Evolutionary conservation across 768 basidiomycete genomes (phyloP), one percentile per base, ranked within the genome.

Genomic region (Thelephora ganbajun): DNA sequence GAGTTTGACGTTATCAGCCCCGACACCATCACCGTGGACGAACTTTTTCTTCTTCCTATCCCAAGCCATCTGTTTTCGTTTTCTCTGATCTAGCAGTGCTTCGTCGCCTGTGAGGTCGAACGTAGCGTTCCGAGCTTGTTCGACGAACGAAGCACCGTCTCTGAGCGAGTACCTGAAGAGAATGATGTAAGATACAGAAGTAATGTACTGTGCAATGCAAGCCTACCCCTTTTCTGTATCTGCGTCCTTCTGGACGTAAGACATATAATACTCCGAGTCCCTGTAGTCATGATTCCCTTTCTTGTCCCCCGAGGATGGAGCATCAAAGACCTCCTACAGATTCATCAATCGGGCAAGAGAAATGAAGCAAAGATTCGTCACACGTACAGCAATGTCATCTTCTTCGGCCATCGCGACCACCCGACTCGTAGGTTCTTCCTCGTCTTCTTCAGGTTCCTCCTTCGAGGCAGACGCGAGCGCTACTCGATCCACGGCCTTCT

Each of bases 11-110:
- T 97, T 96, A 61, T 97, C 91, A 6, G 91, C 77, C 16, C 91
- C 94, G 39, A 66, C 71, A 11, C 89, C 87, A 48, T 80, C 83
- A 3, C 90, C 89, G 55, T 85, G 78, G 36, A 94, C 70, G 53
- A 96, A 96, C 58, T 84, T 89, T 62, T 96, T 96, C 67, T 88
- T 93, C 67, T 92, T 93, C 58, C 88, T 87, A 65, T 97, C 92
- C 96, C 96, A 99, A 23, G 72, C 81, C 57, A 88, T 59, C 52
- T 70, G 72, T 47, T 80, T 83, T 35, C 74, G 73, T 48, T 73
- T 78, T 45, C 76, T 73, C 33, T 76, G 72, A 18, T 72, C 68
- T 9, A 73, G 70, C 11, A 71, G 62, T 6, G 73, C 80, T 42
- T 90, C 85, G 55, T 97, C 89, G 12, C 79, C 80, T 2, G 77